These are phyloP conservation scores for Neurospora sp. DNA, from an alignment of 2,329 filamentous ascomycete species.

Conservation along the genomic window DNA sequence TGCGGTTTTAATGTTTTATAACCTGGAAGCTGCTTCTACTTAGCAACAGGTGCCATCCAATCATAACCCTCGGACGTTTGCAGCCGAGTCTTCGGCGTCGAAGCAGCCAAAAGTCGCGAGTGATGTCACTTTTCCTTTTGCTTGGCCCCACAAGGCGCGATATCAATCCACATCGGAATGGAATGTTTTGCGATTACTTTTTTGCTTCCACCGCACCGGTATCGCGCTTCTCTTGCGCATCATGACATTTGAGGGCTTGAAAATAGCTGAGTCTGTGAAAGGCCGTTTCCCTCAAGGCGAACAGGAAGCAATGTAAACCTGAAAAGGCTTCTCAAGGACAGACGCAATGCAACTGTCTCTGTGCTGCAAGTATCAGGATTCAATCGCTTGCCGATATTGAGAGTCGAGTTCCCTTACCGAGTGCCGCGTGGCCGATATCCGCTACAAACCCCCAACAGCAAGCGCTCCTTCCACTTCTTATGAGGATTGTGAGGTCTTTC, in stretches of 20 bases:
- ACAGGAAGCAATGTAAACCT: neutral
- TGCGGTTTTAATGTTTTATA: neutral
- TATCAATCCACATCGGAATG: neutral
- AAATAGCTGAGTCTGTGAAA: neutral
- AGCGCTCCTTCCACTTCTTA: neutral
- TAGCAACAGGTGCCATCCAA: neutral
- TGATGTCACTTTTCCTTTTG: neutral
- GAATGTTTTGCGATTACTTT: neutral
- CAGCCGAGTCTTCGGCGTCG: neutral
- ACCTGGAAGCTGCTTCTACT: neutral
- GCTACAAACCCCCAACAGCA: neutral
- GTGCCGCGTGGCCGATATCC: neutral
- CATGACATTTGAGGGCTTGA: neutral
- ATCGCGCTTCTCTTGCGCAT: neutral
- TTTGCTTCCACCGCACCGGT: neutral
- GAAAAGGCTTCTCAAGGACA: neutral
- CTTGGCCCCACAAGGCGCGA: neutral
- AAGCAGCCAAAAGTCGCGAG: neutral
- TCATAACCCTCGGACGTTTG: neutral
- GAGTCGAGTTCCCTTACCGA: neutral
- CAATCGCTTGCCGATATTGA: neutral
- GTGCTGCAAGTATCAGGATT: neutral
- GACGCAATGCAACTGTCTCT: neutral
- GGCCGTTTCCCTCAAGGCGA: neutral
- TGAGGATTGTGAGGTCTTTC: neutral